Percentiles rank a stretch among this genome's conserved stretches.
These are phyloP conservation scores for Tardiomyces depauwii DNA, from an alignment of 1,139 yeast genomes.

Conservation along the genomic window DNA sequence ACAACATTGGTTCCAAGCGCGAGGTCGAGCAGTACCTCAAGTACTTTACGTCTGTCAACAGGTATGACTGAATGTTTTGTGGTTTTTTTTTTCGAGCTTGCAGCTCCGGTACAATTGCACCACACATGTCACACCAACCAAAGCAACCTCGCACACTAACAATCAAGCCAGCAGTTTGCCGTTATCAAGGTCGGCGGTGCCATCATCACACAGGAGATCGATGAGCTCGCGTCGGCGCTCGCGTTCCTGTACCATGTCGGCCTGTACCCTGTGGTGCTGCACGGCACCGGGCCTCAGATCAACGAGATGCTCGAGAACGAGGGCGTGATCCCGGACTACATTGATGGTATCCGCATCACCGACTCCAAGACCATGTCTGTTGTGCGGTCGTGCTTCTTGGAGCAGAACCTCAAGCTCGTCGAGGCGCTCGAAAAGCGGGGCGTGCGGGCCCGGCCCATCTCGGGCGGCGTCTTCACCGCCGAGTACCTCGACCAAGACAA, in stretches of 20 bases:
- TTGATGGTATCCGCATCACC: slow-evolving; percentile 94
- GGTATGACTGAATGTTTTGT: slow-evolving; percentile 7
- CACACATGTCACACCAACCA: too few relatives aligned
- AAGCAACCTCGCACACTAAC: background rate
- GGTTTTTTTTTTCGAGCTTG: too few relatives aligned
- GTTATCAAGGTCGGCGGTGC: slow-evolving; percentile 99
- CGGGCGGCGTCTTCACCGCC: slow-evolving; percentile 95
- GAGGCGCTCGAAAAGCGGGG: slow-evolving; percentile 95
- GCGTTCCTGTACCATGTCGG: slow-evolving; percentile 97
- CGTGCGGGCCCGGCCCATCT: slow-evolving; percentile 96
- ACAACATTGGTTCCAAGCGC: slow-evolving; percentile 92
- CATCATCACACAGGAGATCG: slow-evolving; percentile 85
- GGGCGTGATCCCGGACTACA: slow-evolving; percentile 92
- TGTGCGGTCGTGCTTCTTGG: slow-evolving; percentile 88
- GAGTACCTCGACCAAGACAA: slow-evolving; percentile 83
- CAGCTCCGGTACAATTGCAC: too few relatives aligned
- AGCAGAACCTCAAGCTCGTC: slow-evolving; percentile 87
- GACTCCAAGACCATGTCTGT: slow-evolving; percentile 93
- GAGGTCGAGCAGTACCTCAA: slow-evolving; percentile 96
- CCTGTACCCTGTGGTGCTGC: slow-evolving; percentile 88
- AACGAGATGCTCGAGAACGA: slow-evolving; percentile 86
- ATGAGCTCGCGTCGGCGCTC: slow-evolving; percentile 87
- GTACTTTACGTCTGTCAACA: slow-evolving; percentile 80
- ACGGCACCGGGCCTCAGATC: slow-evolving; percentile 99
- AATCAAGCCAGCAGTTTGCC: slow-evolving; percentile 87